Percentiles rank a stretch among this genome's conserved stretches.
Evolutionary conservation across 2,329 filamentous ascomycete genomes (phyloP).

Genomic region (Aureobasidium namibiae): DNA sequence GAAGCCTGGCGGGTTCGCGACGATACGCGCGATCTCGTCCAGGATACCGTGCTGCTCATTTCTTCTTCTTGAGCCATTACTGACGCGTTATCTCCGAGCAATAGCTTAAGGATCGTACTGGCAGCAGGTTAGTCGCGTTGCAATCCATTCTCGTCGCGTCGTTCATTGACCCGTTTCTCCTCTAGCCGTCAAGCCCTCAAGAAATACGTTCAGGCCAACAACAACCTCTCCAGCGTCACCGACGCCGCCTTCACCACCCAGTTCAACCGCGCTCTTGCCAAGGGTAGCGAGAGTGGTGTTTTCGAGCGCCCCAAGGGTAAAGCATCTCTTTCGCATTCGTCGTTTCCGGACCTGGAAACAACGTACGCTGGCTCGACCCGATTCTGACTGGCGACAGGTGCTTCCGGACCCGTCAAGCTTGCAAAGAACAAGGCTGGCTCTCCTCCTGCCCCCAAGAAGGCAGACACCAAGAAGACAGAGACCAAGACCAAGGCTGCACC

Average conservation of each 20-base stretch:
- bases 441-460: conserved; percentile 24
- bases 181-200: conserved; percentile 62
- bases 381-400: conserved; percentile 44
- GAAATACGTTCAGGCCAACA: conserved; percentile 68
- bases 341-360: neutral
- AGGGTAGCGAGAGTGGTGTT: conserved; percentile 75
- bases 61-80: conserved; percentile 21
- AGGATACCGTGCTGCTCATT: neutral
- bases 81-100: conserved; percentile 40
- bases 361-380: neutral
- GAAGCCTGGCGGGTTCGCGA: neutral
- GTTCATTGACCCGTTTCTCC: conserved; percentile 27
- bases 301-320: conserved; percentile 91
- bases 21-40: neutral
- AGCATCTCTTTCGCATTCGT: conserved; percentile 25
- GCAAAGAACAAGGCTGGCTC: conserved; percentile 27
- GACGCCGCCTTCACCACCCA: conserved; percentile 58
- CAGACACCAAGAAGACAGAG: conserved; percentile 22
- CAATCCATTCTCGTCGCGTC: conserved; percentile 22
- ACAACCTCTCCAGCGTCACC: conserved; percentile 49
- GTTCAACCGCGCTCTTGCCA: conserved; percentile 78
- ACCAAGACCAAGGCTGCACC: conserved; percentile 32
- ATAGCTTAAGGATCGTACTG: conserved; percentile 63
- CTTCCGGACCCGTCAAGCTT: conserved; percentile 87
- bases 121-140: conserved; percentile 52